phyloP scores from a whole-genome alignment of 345 rosid species.

The Diplotaxis tenuifolia region DNA sequence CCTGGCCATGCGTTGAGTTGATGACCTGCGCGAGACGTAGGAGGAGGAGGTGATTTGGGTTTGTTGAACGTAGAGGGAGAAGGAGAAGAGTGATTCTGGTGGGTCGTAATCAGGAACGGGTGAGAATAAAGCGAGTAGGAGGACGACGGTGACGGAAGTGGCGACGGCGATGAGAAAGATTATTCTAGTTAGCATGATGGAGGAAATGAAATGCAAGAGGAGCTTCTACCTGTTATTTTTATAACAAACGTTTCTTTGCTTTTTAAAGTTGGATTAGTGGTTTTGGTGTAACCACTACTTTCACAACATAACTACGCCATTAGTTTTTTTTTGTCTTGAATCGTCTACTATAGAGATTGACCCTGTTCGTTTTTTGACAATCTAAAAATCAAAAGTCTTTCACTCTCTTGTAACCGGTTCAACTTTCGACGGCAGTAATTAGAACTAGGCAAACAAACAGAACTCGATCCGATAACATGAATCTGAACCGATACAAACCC shows the following conservation, averaged over 20 bases:
- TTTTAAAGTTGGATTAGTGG: constrained; percentile 21
- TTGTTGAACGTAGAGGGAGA: constrained; percentile 73
- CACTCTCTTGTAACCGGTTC: too few relatives aligned
- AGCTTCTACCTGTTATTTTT: background rate
- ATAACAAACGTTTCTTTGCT: constrained; percentile 7
- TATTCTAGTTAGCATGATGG: constrained; percentile 57
- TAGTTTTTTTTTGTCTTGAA: background rate
- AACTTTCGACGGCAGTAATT: too few relatives aligned
- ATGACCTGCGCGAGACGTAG: constrained; percentile 10
- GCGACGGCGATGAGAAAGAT: constrained; percentile 57
- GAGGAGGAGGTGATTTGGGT: constrained; percentile 35
- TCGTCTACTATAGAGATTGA: background rate
- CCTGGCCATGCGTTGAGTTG: constrained; percentile 15
- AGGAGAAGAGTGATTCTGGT: constrained; percentile 49
- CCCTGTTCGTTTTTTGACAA: background rate
- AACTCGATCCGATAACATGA: too few relatives aligned
- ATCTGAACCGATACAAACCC: too few relatives aligned
- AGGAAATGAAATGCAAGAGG: background rate
- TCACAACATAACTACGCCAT: constrained; percentile 30
- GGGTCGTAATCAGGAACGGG: constrained; percentile 44
- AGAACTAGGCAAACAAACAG: too few relatives aligned
- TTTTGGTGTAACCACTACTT: constrained; percentile 27
- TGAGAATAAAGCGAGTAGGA: constrained; percentile 59
- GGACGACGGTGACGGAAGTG: constrained; percentile 47
- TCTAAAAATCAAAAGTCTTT: too few relatives aligned